Conservation (phyloP, 768 basidiomycete species). For the Lepiota venenata region DNA sequence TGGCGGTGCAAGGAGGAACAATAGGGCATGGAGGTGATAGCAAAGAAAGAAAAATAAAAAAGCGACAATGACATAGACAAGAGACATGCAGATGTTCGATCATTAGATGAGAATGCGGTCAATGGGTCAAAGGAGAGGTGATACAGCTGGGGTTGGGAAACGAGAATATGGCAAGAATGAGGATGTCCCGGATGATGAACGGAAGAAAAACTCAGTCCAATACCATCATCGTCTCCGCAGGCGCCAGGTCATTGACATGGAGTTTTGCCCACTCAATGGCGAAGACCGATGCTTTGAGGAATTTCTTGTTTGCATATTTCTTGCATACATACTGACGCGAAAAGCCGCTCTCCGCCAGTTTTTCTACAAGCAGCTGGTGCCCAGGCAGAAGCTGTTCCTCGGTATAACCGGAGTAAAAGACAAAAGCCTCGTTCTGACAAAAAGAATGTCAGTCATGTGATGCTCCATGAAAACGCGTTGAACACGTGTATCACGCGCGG, state of each 20-base stretch:
- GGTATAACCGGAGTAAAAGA: constrained; percentile 90
- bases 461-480: constrained; percentile 10
- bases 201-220: constrained; percentile 29
- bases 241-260: constrained; percentile 35
- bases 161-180: constrained; percentile 1
- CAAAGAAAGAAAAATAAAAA: constrained; percentile 11
- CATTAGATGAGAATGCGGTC: constrained; percentile 13
- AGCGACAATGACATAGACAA: constrained; percentile 13
- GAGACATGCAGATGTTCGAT: constrained; percentile 14
- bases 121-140: constrained; percentile 8
- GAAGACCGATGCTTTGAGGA: constrained; percentile 85
- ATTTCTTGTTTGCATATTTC: constrained; percentile 98
- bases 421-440: constrained; percentile 80
- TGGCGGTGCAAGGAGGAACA: constrained; percentile 4
- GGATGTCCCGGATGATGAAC: constrained; percentile 6
- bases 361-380: constrained; percentile 77
- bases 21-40: constrained; percentile 12
- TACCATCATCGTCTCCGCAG: constrained; percentile 42
- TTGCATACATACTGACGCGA: constrained; percentile 85
- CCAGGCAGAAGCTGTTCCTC: constrained; percentile 85
- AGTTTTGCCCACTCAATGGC: constrained; percentile 72
- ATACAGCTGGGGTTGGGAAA: neutral
- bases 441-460: constrained; percentile 35
- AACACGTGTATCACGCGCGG: constrained; percentile 14
- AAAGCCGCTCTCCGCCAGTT: constrained; percentile 78